These are phyloP conservation scores for Aspergillus ellipticus DNA, from an alignment of 495 filamentous ascomycete genomes.

Conservation along the genomic window DNA sequence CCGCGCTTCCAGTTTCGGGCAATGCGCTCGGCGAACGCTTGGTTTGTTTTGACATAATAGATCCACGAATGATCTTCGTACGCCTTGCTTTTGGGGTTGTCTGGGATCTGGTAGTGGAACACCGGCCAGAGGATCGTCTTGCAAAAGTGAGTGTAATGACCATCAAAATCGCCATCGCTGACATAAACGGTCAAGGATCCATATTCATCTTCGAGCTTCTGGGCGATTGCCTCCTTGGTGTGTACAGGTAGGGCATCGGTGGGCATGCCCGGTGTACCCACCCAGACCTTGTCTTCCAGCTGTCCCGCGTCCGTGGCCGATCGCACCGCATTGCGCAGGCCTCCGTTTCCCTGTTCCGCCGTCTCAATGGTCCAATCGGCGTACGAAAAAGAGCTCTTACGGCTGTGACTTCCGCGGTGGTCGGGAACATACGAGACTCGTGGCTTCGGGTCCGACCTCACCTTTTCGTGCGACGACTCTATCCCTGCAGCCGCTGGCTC, in stretches of 20 bases:
- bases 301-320: conserved; percentile 64
- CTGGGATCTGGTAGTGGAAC: conserved; percentile 94
- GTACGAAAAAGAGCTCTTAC: conserved; percentile 58
- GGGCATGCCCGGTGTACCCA: conserved; percentile 88
- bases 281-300: conserved; percentile 71
- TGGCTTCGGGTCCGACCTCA: conserved; percentile 17
- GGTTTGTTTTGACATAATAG: conserved; percentile 86
- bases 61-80: conserved; percentile 95
- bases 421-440: conserved; percentile 6
- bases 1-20: conserved; percentile 86
- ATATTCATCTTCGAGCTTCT: conserved; percentile 71
- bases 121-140: conserved; percentile 89
- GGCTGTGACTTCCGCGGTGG: conserved; percentile 24
- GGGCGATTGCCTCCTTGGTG: conserved; percentile 73
- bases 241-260: conserved; percentile 71
- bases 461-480: conserved; percentile 21
- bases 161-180: conserved; percentile 83
- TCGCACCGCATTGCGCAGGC: conserved; percentile 78
- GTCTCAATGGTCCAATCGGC: conserved; percentile 78
- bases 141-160: conserved; percentile 90
- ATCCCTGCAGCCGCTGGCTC: conserved; percentile 41
- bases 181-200: conserved; percentile 78
- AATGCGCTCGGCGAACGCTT: conserved; percentile 84
- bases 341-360: conserved; percentile 86
- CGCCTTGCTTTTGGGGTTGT: conserved; percentile 95